phyloP scores from a whole-genome alignment of 345 rosid species.

The Crucihimalaya himalaica region DNA sequence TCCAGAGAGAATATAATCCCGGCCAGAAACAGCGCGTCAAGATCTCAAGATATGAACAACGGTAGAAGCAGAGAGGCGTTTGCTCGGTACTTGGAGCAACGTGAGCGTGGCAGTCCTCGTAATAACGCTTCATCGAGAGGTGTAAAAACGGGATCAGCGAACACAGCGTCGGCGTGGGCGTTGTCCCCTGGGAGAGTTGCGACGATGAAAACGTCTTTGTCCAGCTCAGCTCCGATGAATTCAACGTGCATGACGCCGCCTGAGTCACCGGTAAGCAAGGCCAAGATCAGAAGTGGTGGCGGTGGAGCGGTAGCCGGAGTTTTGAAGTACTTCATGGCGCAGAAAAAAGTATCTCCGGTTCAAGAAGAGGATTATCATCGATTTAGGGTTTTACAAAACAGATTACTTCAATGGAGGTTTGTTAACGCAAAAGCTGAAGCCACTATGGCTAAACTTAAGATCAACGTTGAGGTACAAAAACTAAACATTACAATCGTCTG shows the following conservation, averaged over 20 bases:
- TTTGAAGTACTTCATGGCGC: constrained; percentile 64
- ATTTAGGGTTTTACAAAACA: constrained; percentile 49
- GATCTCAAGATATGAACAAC: constrained; percentile 21
- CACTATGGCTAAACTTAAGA: constrained; percentile 40
- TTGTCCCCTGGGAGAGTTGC: constrained; percentile 64
- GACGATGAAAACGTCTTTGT: constrained; percentile 1
- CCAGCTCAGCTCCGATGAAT: constrained; percentile 26
- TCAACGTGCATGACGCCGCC: constrained; percentile 37
- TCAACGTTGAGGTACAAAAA: constrained; percentile 48
- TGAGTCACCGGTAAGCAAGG: constrained; percentile 32
- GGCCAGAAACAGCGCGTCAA: constrained; percentile 42
- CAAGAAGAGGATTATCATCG: constrained; percentile 58
- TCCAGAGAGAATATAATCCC: constrained; percentile 13
- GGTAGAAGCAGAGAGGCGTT: constrained; percentile 33
- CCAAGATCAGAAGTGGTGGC: constrained; percentile 41
- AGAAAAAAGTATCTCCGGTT: constrained; percentile 56
- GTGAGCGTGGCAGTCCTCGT: constrained; percentile 45
- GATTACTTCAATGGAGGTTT: constrained; percentile 66
- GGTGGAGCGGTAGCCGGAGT: constrained; percentile 57
- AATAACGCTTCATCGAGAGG: constrained; percentile 32
- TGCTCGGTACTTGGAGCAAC: constrained; percentile 42
- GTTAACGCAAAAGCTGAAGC: constrained; percentile 60
- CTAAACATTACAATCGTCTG: neutral
- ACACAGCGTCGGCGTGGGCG: constrained; percentile 77
- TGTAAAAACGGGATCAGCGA: constrained; percentile 31